Percentiles rank a stretch among this genome's conserved stretches.
Evolutionary conservation across 305 asterid species (phyloP).

Genomic region (Withania somnifera): DNA sequence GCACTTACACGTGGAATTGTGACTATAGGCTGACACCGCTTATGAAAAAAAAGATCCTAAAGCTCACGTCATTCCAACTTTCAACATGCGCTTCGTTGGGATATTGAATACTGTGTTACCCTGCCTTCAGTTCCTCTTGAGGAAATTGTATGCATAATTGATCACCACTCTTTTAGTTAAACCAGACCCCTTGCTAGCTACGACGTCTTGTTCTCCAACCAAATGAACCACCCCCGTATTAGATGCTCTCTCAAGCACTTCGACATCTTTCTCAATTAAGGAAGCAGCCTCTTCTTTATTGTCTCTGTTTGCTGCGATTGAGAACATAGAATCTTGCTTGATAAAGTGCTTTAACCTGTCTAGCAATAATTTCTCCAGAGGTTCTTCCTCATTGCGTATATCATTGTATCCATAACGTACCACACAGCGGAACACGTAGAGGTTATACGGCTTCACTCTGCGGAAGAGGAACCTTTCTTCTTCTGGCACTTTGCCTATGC

Average conservation of each 20-base stretch:
- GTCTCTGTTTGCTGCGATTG: background rate
- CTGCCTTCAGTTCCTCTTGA: constrained; percentile 47
- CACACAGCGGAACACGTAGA: constrained; percentile 41
- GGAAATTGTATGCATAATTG: constrained; percentile 40
- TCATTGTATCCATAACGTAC: constrained; percentile 59
- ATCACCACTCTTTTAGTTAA: constrained; percentile 35
- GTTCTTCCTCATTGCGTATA: constrained; percentile 25
- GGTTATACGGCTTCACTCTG: constrained; percentile 28
- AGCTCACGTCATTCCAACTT: constrained; percentile 64
- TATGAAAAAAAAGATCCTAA: constrained; percentile 5
- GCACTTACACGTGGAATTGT: no score
- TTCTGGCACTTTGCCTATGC: constrained; percentile 36
- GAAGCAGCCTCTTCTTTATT: background rate
- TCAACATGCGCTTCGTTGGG: constrained; percentile 55
- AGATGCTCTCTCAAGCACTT: constrained; percentile 27
- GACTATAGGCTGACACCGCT: no score
- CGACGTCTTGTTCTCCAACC: constrained; percentile 51
- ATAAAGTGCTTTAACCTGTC: constrained; percentile 32
- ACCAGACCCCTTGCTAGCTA: constrained; percentile 30
- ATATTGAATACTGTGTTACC: constrained; percentile 36
- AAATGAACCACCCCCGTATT: constrained; percentile 40
- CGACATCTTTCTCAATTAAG: constrained; percentile 16
- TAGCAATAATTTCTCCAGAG: constrained; percentile 25
- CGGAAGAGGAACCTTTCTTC: constrained; percentile 58
- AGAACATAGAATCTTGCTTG: constrained; percentile 14